Percentiles rank a stretch among this genome's conserved stretches.
Conservation (phyloP, 192 early-diverging fungal species). For the Spizellomyces sp. region DNA sequence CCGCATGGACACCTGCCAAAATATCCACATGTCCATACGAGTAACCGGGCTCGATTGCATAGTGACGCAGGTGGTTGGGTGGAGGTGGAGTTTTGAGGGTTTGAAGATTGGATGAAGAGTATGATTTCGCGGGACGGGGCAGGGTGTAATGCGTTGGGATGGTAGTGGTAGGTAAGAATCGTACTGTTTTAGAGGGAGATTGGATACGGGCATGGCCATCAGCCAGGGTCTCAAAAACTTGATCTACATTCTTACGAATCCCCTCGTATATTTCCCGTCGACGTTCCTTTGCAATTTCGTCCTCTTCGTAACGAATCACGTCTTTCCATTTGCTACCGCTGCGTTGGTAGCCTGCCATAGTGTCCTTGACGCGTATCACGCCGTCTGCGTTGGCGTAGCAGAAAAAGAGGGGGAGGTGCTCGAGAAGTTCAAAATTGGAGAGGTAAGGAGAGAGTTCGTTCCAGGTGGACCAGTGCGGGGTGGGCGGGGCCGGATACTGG, state of each 20-base stretch:
- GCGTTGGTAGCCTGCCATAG: slow-evolving; percentile 41
- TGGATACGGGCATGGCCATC: not conserved
- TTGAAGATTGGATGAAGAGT: not conserved
- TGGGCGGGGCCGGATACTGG: no score
- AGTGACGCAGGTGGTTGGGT: slow-evolving; percentile 5
- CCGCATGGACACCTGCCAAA: slow-evolving; percentile 46
- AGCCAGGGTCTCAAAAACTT: not conserved
- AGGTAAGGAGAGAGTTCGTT: slow-evolving; percentile 51
- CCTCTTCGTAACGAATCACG: slow-evolving; percentile 37
- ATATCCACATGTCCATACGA: slow-evolving; percentile 49
- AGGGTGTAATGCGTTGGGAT: not conserved
- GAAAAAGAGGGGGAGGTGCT: slow-evolving; percentile 51
- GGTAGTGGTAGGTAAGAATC: not conserved
- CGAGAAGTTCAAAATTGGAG: slow-evolving; percentile 39
- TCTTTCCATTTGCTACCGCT: slow-evolving; percentile 45
- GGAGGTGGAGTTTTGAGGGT: not conserved
- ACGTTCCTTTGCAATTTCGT: not conserved
- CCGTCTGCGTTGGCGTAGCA: slow-evolving; percentile 51
- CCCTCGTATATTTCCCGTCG: not conserved
- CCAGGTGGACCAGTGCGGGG: slow-evolving; percentile 26
- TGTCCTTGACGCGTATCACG: slow-evolving; percentile 41
- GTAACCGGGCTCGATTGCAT: slow-evolving; percentile 27
- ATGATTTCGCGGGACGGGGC: not conserved
- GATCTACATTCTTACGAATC: not conserved
- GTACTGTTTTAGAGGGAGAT: not conserved